Evolutionary conservation across 1,284 basidiomycete genomes (phyloP).

Genomic region (Trichosporon sp.): DNA sequence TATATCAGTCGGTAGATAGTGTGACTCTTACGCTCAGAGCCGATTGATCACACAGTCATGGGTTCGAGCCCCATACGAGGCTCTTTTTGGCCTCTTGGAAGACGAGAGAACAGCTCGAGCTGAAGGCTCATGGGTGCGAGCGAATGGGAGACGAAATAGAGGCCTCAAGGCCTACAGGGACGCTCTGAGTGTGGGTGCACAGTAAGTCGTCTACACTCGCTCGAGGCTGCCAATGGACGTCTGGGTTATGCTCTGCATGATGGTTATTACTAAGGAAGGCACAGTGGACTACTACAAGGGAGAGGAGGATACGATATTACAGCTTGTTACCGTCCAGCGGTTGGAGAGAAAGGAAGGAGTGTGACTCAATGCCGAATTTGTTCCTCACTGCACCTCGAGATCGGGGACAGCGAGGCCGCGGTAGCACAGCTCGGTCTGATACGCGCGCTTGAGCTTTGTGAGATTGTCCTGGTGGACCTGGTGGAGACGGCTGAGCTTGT

Average conservation of each 20-base stretch:
- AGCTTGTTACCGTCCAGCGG: background rate
- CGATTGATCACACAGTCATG: conserved; percentile 1
- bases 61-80: background rate
- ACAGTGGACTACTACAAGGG: no score
- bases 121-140: background rate
- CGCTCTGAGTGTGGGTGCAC: no score
- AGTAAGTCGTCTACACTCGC: no score
- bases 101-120: background rate
- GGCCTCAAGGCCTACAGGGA: background rate
- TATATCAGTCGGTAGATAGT: conserved; percentile 1
- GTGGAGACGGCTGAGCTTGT: background rate
- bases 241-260: no score
- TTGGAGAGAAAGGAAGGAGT: background rate
- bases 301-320: no score
- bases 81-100: background rate
- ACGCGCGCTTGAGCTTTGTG: background rate
- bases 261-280: no score
- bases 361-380: no score
- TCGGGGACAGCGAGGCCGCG: background rate
- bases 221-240: no score
- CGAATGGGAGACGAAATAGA: background rate
- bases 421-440: background rate
- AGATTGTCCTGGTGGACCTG: background rate
- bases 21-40: background rate
- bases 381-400: background rate